Evolutionary conservation across 176 grass and related monocot species (phyloP).

Genomic region (Oryza punctata): DNA sequence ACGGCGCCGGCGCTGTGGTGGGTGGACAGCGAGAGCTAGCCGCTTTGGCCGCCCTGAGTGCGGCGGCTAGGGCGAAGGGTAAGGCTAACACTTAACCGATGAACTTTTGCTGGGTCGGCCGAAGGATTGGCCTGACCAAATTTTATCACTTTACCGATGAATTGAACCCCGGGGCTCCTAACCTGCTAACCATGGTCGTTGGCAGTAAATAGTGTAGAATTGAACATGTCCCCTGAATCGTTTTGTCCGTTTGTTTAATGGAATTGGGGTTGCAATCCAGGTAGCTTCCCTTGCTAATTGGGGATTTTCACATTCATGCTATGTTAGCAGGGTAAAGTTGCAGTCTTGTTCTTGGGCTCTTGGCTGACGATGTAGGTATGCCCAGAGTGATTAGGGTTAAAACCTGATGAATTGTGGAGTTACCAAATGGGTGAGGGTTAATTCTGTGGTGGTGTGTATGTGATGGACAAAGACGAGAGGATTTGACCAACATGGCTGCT

Average conservation of each 20-base stretch:
- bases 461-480: neutral
- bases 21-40: conserved; percentile 28
- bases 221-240: neutral
- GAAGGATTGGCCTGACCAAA: no score
- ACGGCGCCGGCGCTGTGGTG: conserved; percentile 16
- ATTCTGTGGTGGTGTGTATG: neutral
- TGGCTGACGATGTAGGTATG: neutral
- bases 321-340: neutral
- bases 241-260: neutral
- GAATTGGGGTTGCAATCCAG: neutral
- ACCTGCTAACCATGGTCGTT: neutral
- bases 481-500: neutral
- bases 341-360: neutral
- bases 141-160: no score
- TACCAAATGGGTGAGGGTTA: neutral
- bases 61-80: conserved; percentile 39
- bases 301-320: neutral
- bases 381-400: neutral
- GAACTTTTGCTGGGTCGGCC: no score
- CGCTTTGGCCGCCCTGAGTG: conserved; percentile 35
- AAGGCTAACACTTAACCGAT: conserved; percentile 39
- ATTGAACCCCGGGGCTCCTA: neutral
- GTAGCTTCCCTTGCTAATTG: neutral
- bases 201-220: neutral
- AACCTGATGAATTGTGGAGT: neutral